Base-by-base conservation (phyloP, 768 basidiomycete genomes). In the Naganishia randhawae region DNA sequence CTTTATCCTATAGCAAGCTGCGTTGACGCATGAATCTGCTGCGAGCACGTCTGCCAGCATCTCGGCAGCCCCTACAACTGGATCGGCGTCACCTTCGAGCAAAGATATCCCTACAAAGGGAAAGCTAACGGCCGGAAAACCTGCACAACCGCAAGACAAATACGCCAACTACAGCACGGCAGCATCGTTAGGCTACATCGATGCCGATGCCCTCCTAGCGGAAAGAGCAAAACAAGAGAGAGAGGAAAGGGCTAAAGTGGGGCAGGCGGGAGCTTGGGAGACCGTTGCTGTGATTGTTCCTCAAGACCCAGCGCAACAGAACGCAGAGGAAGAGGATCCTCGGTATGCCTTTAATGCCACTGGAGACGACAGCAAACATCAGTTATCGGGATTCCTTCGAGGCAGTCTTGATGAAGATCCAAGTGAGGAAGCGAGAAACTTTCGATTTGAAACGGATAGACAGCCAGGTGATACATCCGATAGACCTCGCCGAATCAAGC, bases 121-220 rank as follows among this genome's bases (percentile, higher is more conserved):
- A 5, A 87, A 85, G 75, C 83, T 86, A 13, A 82, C 86, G 37
- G 71, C 71, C 19, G 45, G 45, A 22, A 17, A 37, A 32, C 54
- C 54, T 22, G 54, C 22, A 29, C 74, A 72, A 41, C 72, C 74
- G 0, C 64, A 72, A 3, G 80, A 81, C 66, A 76, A 74, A 87
- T 85, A 70, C 69, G 84, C 88, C 0, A 89, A 95, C 78, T 99
- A 98, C 79, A 87, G 91, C 13, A 92, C 92, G 0, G 88, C 95
- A 0, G 88, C 85, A 54, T 89, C 88, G 0, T 84, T 98, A 0
- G 94, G 94, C 0, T 88, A 85, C 73, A 82, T 74, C 11, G 93
- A 95, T 74, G 88, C 88, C 1, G 90, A 91, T 69, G 86, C 83
- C 9, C 68, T 66, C 25, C 27, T 25, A 17, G 41, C n/a, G 53